Evolutionary conservation across 1,284 basidiomycete species (phyloP).

Genomic region (Apiotrichum porosum): DNA sequence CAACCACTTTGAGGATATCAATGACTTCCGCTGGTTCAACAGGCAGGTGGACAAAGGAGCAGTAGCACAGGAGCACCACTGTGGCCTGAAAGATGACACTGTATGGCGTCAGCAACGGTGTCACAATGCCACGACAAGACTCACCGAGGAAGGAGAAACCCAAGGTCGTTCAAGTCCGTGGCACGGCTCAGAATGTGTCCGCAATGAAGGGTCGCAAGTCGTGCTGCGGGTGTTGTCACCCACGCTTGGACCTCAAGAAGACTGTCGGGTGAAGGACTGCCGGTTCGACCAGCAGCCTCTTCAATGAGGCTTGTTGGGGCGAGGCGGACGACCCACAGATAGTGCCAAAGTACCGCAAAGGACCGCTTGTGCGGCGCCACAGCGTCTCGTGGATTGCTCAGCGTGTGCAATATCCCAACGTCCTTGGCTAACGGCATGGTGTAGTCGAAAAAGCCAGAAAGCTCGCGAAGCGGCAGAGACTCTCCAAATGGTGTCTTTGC

Average conservation of each 20-base stretch:
- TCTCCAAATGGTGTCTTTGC: not conserved
- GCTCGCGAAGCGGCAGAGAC: not conserved
- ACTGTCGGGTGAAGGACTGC: not conserved
- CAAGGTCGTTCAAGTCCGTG: slow-evolving; percentile 3
- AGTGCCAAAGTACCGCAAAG: slow-evolving; percentile 6
- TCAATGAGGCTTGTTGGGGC: slow-evolving; percentile 4
- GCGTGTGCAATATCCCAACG: not conserved
- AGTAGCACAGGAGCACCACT: slow-evolving; percentile 4
- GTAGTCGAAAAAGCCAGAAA: slow-evolving; percentile 1
- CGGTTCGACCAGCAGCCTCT: slow-evolving; percentile 4
- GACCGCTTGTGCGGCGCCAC: not conserved
- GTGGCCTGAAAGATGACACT: slow-evolving; percentile 7
- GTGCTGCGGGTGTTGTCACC: not conserved
- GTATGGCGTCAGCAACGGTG: not conserved
- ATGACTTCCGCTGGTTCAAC: not conserved
- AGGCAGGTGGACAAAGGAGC: not conserved
- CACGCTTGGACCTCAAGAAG: not conserved
- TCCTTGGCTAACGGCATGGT: not conserved
- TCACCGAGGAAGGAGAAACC: slow-evolving; percentile 6
- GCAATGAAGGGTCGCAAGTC: slow-evolving; percentile 4
- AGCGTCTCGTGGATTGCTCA: not conserved
- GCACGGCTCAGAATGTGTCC: slow-evolving; percentile 3
- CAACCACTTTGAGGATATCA: not conserved
- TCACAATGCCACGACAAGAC: not conserved
- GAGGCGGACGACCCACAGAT: slow-evolving; percentile 4